Evolutionary conservation across 306 rosid species (phyloP).

Genomic region (Rosa lucieae): DNA sequence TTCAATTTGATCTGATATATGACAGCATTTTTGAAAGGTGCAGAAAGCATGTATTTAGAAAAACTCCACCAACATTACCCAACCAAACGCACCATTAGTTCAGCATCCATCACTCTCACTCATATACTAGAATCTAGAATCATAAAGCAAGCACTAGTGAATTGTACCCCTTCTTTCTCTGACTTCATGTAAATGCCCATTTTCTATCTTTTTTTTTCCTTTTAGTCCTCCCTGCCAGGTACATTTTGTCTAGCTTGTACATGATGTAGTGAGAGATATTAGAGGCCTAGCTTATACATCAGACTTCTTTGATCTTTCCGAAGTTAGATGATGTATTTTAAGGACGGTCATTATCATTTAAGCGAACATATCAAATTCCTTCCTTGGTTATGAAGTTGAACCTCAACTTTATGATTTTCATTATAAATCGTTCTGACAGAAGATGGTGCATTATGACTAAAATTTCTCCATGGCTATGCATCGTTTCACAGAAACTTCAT

Average conservation of each 20-base stretch:
- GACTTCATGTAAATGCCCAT: constrained; percentile 36
- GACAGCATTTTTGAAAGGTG: constrained; percentile 92
- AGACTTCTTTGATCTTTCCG: constrained; percentile 6
- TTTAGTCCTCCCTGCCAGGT: neutral
- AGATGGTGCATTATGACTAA: neutral
- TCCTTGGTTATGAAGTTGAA: neutral
- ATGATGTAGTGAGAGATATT: constrained; percentile 34
- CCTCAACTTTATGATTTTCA: neutral
- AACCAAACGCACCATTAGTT: constrained; percentile 58
- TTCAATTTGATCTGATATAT: constrained; percentile 82
- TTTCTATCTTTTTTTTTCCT: neutral
- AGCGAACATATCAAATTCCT: neutral
- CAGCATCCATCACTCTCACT: constrained; percentile 8
- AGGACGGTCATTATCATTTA: neutral
- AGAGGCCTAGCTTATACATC: constrained; percentile 30
- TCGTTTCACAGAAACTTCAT: too few species aligned
- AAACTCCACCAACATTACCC: constrained; percentile 69
- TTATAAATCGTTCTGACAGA: neutral
- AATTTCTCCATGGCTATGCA: neutral
- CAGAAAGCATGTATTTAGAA: constrained; percentile 84
- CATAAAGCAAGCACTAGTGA: constrained; percentile 9
- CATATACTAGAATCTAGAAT: constrained; percentile 8
- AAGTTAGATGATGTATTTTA: neutral
- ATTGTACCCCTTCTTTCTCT: constrained; percentile 9
- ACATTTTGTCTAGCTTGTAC: constrained; percentile 19